Conservation (phyloP, 306 rosid species). For the Parietaria judaica region DNA sequence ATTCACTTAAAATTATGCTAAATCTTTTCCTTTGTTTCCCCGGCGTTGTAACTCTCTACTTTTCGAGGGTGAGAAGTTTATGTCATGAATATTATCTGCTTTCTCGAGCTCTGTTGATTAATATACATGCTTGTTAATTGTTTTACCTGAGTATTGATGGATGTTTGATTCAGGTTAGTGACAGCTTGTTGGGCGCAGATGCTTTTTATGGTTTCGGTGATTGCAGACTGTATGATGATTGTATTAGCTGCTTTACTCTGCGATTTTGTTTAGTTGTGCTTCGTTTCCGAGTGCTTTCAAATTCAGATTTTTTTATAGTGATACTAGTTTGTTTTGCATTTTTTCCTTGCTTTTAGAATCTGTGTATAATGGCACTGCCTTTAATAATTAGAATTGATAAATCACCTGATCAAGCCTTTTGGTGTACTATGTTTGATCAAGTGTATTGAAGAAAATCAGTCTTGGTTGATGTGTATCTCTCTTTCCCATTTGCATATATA, state of each 20-base stretch:
- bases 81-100: background rate
- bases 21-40: background rate
- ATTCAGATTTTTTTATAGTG: conserved; percentile 13
- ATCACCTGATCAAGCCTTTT: no score
- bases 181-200: conserved; percentile 88
- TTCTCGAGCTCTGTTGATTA: background rate
- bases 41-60: background rate
- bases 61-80: background rate
- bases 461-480: no score
- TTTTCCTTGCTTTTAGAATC: background rate
- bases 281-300: conserved; percentile 26
- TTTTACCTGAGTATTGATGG: conserved; percentile 44
- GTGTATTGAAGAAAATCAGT: no score
- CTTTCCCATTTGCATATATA: no score
- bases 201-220: conserved; percentile 98
- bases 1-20: background rate
- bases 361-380: background rate
- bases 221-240: conserved; percentile 86
- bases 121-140: conserved; percentile 1
- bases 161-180: conserved; percentile 91
- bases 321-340: conserved; percentile 3
- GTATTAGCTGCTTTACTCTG: conserved; percentile 57
- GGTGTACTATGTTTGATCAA: no score
- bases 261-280: conserved; percentile 21
- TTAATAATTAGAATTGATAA: no score